Conservation (phyloP, 371 early-diverging fungal species). For the Capillidium heterosporum region DNA sequence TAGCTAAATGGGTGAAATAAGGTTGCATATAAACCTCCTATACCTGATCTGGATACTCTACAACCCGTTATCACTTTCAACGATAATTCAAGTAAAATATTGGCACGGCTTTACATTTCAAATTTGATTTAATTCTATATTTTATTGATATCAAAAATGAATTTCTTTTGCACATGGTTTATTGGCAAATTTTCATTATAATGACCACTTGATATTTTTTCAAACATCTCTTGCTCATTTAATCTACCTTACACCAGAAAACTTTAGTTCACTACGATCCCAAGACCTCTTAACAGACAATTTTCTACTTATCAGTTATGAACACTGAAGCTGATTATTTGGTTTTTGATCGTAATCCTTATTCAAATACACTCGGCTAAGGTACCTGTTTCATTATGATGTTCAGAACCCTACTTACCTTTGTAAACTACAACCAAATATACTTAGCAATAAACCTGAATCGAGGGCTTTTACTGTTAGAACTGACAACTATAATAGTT, state of each 20-base stretch:
- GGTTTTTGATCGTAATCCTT: neutral
- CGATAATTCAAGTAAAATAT: no score
- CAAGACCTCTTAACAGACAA: neutral
- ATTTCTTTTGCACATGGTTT: no score
- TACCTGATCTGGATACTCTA: no score
- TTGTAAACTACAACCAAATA: neutral
- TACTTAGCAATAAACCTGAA: neutral
- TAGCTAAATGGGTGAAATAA: no score
- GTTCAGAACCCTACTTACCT: neutral
- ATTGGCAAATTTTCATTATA: no score
- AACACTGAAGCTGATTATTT: neutral
- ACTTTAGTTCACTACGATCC: neutral
- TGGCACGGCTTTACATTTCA: no score
- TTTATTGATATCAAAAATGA: no score
- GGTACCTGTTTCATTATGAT: conserved; percentile 4
- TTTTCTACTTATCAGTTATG: neutral
- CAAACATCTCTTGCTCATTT: neutral
- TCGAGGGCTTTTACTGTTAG: neutral
- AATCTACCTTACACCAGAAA: neutral
- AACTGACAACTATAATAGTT: neutral
- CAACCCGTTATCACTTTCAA: no score
- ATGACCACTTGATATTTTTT: no score
- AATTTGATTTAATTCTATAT: no score
- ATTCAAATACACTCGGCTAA: neutral
- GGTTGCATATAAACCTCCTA: no score